Evolutionary conservation across 2,329 filamentous ascomycete genomes (phyloP).

Genomic region (Aspergillus ochraceus): DNA sequence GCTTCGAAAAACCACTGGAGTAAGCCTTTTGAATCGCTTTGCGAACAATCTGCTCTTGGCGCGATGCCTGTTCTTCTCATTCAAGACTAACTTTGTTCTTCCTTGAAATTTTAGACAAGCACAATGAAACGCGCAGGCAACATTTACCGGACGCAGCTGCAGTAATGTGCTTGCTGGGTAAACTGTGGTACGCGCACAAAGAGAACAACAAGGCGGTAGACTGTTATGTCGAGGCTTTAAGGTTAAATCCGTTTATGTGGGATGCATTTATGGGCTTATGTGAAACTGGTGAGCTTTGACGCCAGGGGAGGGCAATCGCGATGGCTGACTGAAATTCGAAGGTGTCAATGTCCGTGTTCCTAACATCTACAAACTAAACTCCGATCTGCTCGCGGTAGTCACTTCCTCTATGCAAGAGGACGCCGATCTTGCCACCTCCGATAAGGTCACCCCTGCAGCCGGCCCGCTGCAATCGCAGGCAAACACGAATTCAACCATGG

Average conservation of each 20-base stretch:
- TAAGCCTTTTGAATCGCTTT: conserved; percentile 44
- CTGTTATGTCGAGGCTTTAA: conserved; percentile 85
- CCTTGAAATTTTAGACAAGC: conserved; percentile 54
- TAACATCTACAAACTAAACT: conserved; percentile 80
- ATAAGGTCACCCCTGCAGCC: conserved; percentile 33
- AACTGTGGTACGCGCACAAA: conserved; percentile 77
- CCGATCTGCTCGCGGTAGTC: conserved; percentile 59
- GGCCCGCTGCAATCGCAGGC: conserved; percentile 38
- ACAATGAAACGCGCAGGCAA: conserved; percentile 73
- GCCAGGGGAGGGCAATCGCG: background rate
- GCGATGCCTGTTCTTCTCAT: background rate
- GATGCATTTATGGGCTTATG: conserved; percentile 89
- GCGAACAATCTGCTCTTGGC: background rate
- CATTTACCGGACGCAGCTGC: conserved; percentile 80
- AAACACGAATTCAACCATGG: conserved; percentile 37
- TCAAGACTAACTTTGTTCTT: background rate
- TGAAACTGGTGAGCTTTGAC: conserved; percentile 60
- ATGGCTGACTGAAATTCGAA: conserved; percentile 37
- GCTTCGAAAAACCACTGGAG: conserved; percentile 72
- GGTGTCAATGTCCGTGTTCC: conserved; percentile 76
- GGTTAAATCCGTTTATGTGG: conserved; percentile 95
- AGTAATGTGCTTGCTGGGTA: conserved; percentile 80
- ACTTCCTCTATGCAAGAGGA: conserved; percentile 36
- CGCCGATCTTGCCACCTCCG: conserved; percentile 24
- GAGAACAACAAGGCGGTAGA: conserved; percentile 80